Evolutionary conservation across 257 asterid species (phyloP).

Genomic region (Solanum rostratum): DNA sequence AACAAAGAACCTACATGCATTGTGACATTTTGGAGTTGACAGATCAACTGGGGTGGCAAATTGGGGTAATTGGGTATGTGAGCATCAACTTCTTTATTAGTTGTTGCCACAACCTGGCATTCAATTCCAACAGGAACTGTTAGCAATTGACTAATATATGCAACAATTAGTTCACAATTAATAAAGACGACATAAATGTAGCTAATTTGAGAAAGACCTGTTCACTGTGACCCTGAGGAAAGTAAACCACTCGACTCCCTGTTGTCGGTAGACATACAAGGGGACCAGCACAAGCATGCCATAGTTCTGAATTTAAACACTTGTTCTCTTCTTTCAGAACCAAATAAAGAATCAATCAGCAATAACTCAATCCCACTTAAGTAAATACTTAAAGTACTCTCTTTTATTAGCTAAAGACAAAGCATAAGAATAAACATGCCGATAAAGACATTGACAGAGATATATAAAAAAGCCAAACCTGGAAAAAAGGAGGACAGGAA

Average conservation of each 20-base stretch:
- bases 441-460: background rate
- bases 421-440: background rate
- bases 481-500: background rate
- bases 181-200: background rate
- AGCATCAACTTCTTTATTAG: conserved; percentile 87
- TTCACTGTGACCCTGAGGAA: conserved; percentile 99
- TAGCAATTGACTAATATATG: background rate
- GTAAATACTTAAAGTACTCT: background rate
- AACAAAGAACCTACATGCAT: conserved; percentile 73
- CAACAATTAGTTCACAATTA: background rate
- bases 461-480: background rate
- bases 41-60: conserved; percentile 81
- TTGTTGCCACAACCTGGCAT: conserved; percentile 82
- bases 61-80: conserved; percentile 94
- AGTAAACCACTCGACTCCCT: conserved; percentile 93
- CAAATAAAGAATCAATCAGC: background rate
- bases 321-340: conserved; percentile 80
- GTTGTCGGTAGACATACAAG: conserved; percentile 72
- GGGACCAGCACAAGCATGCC: conserved; percentile 99
- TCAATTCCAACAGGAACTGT: conserved; percentile 13
- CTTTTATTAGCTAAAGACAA: background rate
- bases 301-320: conserved; percentile 89
- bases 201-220: conserved; percentile 40
- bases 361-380: background rate
- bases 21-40: conserved; percentile 96